Conservation (phyloP, 108 stramenopile genomes). For the Phaeodactylum tricornutum region DNA sequence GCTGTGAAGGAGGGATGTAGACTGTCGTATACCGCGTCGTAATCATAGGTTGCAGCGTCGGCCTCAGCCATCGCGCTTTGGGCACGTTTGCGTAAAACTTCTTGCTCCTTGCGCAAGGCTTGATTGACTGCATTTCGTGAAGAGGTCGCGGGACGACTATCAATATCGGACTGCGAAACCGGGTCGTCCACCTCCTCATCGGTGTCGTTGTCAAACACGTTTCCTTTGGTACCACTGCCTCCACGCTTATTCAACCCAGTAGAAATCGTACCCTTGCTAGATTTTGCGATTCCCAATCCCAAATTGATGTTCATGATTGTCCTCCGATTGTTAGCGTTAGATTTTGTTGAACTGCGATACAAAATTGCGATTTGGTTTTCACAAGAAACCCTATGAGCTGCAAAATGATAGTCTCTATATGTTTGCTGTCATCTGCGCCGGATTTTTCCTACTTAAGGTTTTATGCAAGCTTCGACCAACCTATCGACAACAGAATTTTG, state of each 20-base stretch:
- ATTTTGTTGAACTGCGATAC: too few relatives aligned
- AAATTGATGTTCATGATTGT: too few relatives aligned
- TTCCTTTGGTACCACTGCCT: neutral
- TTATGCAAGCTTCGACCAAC: too few relatives aligned
- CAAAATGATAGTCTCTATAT: too few relatives aligned
- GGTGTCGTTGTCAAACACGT: neutral
- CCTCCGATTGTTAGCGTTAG: too few relatives aligned
- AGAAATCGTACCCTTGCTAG: too few relatives aligned
- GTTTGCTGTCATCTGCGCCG: too few relatives aligned
- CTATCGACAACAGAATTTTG: too few relatives aligned
- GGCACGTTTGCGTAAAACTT: slow-evolving; percentile 49
- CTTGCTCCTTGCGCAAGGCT: slow-evolving; percentile 57
- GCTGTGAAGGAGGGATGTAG: slow-evolving; percentile 15
- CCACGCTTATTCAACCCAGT: neutral
- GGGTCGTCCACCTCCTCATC: neutral
- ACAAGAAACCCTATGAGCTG: too few relatives aligned
- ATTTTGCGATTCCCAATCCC: too few relatives aligned
- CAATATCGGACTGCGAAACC: neutral
- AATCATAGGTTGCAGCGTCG: slow-evolving; percentile 39
- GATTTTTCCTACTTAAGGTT: too few relatives aligned
- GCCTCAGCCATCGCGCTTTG: slow-evolving; percentile 22
- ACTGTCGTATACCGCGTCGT: slow-evolving; percentile 62
- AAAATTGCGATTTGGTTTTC: too few relatives aligned
- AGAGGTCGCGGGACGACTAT: neutral
- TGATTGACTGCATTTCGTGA: slow-evolving; percentile 37